Evolutionary conservation across 176 grass and related monocot genomes (phyloP), one percentile per base, ranked within the genome.

Genomic region (Typha latifolia): DNA sequence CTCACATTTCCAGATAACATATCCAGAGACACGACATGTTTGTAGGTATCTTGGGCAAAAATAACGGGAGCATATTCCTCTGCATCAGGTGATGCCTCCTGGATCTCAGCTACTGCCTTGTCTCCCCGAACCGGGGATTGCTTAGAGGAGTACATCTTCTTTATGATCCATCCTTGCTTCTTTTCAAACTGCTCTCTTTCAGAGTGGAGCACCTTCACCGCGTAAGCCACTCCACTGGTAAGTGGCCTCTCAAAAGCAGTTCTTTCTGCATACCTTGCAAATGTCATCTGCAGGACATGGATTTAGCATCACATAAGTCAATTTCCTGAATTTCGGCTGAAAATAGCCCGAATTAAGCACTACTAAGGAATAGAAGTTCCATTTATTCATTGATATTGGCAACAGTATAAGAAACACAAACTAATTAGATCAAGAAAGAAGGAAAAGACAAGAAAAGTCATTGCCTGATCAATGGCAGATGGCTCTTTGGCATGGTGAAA

Each of bases 201-300:
- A 12, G 73, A 63, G 78, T 93, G 89, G 76, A 74, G 70, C 23
- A 99, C 84, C 71, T 74, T 71, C 22, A 99, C 89, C 64, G 89
- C 95, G 79, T 99, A 99, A 59, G 95, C 95, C 63, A 99, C 95
- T 14, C 95, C 95, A 78, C 89, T 99, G 21, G 95, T 99, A 22
- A 99, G 81, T 62, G 95, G 95, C 53, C 95, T 78, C 86, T 99
- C 95, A 76, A 99, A 99, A 57, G 95, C 84, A 67, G 95, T 99
- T 78, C 95, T 80, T 78, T 99, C 95, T 11, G 95, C 95, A 71
- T 99, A 99, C 76, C 68, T 78, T 24, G 95, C 86, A 76, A 99
- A 99, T 48, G 89, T 99, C 31, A 47, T 72, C 95, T 99, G 85
- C 83, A 74, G 47, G 55, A 12, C 27, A 66, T 66, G 13, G 37